Base-by-base conservation (phyloP, 306 rosid genomes). In the Adenanthera pavonina region DNA sequence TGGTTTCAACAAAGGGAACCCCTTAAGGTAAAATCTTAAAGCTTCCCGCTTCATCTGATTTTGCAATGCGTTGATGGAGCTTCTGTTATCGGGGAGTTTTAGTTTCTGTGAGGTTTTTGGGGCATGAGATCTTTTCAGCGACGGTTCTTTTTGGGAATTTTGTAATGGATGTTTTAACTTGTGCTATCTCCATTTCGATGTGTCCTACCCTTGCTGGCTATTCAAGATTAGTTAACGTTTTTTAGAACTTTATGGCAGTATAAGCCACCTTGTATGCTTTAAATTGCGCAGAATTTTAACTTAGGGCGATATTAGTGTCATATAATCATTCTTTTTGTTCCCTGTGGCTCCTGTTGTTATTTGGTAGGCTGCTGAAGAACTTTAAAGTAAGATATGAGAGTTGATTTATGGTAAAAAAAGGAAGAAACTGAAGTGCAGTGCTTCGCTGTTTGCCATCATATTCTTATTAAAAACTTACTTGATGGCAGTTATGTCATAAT, bases 1-100 rank as follows among this genome's bases (percentile, higher is more conserved):
- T 79, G 98, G 88, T 61, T 95, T 92, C 82, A 90, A 95, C 86
- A 88, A 90, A 80, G 97, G 98, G 74, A 92, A 90, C 87, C 98
- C 97, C 46, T 83, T 88, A 33, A 91, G 97, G 98, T 92, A 72
- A 51, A 81, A 81, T 80, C 76, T 73, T 60, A 15, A 65, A 57
- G 78, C 66, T 64, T 34, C 76, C 41, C 34, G 57, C 87, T 81
- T 76, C 75, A 65, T 74, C 74, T 75, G 9, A 62, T 73, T 76
- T 5, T 71, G 83, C 72, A 57, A 69, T 73, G 74, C 59, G 71
- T 56, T 65, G 70, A 51, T 64, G 75, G 74, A 16, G 43, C 48
- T 84, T 74, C 75, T 84, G 73, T 52, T 2, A 46, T 77, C 61
- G 74, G 71, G 59, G 59, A 76, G 56, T 57, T 84, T 43, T 74